Evolutionary conservation across 805 yeast genomes (phyloP), one percentile per base, ranked within the genome.

Genomic region (Metschnikowia picachoensis): DNA sequence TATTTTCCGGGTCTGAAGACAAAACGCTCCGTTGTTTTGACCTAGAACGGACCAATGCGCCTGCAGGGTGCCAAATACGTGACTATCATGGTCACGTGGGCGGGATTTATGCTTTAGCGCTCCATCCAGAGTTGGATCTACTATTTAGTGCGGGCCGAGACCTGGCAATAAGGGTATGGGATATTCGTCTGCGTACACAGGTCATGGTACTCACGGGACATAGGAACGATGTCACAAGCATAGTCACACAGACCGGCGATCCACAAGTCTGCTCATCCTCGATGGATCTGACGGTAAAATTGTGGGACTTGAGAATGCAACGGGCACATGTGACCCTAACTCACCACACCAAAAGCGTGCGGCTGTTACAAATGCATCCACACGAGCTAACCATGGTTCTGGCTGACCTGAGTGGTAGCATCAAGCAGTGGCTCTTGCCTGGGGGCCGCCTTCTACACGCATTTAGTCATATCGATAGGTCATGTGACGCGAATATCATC

Each of bases 1-100:
- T 94, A 71, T 94, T 91, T 62, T 80, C 92, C 12, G 91, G 94
- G 20, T 86, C 96, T 37, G 98, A 94, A 60, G 99, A 94, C 63
- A 91, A 91, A 62, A 76, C 90, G 25, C 88, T 90, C 9, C 81
- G 88, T 60, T 91, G 98, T 65, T 94, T 98, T 97, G 99, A 94
- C 69, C 73, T 94, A 55, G 98, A 92, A 63, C 79, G 82, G 58
- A 88, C 91, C 57, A 80, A 80, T 55, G 80, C 87, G 2, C 50
- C 62, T 1, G 59, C 67, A 12, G 77, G 77, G 10, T 68, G 73
- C 49, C 72, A 69, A 54, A 78, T 90, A 4, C 72, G 97, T 46
- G 89, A 90, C 57, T 94, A 88, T 64, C 95, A 91, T 66, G 99
- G 99, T 3, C 99, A 94, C 67, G 72, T 88, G 25, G 87, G 95